These are phyloP conservation scores for Rhodosporidiobolus odoratus DNA, from an alignment of 768 basidiomycete species.

Conservation along the genomic window DNA sequence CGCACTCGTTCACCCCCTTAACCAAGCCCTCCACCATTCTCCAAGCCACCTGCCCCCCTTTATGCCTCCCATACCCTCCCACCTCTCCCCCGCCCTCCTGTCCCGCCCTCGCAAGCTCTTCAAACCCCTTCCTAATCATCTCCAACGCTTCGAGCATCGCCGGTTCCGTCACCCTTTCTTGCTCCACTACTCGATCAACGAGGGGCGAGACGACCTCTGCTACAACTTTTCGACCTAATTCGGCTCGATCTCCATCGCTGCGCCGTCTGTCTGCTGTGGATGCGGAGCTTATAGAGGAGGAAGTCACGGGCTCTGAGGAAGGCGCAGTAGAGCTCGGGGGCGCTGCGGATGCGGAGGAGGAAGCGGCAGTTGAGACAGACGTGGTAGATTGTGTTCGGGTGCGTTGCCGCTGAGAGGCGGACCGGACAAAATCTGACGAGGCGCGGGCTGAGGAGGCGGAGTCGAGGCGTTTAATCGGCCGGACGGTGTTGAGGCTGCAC, in stretches of 20 bases:
- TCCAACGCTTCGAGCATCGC: conserved; percentile 78
- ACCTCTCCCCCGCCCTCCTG: too few relatives aligned
- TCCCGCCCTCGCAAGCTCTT: conserved; percentile 74
- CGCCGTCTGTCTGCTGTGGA: not conserved
- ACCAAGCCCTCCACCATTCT: conserved; percentile 82
- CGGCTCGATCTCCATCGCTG: not conserved
- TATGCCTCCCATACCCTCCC: too few relatives aligned
- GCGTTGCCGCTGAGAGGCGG: conserved; percentile 45
- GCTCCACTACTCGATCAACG: not conserved
- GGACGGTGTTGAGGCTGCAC: conserved; percentile 68
- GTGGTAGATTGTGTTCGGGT: not conserved
- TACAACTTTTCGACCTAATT: conserved; percentile 1
- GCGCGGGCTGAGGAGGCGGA: conserved; percentile 66
- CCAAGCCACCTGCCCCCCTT: conserved; percentile 79
- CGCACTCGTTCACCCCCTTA: conserved; percentile 84
- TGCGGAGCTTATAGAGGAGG: not conserved
- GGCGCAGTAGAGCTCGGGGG: not conserved
- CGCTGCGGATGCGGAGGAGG: not conserved
- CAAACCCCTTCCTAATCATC: conserved; percentile 83
- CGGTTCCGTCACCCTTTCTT: not conserved
- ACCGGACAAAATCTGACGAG: conserved; percentile 74
- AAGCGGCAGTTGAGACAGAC: not conserved
- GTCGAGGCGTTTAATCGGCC: conserved; percentile 89
- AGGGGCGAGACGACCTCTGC: not conserved
- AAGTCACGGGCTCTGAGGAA: not conserved